Percentiles rank a stretch among this genome's conserved stretches.
phyloP scores from a whole-genome alignment of 2,329 filamentous ascomycete genomes.

The Claviceps capensis region DNA sequence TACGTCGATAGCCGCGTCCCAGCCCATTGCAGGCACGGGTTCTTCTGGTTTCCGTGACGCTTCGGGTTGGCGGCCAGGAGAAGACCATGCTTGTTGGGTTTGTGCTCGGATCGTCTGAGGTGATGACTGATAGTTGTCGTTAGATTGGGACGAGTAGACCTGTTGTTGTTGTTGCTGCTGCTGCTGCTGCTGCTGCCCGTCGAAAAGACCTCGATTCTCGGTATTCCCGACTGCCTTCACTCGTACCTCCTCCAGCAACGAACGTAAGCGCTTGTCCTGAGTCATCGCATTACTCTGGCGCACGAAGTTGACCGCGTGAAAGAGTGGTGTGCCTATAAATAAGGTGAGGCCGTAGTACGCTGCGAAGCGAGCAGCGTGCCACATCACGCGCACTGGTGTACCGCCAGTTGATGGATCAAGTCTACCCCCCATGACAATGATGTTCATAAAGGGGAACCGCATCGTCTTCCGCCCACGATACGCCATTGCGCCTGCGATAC shows the following conservation, averaged over 20 bases:
- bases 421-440: constrained; percentile 13
- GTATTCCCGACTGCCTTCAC: constrained; percentile 6
- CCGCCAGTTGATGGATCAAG: constrained; percentile 20
- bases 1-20: constrained; percentile 15
- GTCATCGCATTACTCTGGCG: constrained; percentile 11
- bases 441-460: constrained; percentile 27
- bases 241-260: constrained; percentile 11
- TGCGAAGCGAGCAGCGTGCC: constrained; percentile 24
- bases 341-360: constrained; percentile 18
- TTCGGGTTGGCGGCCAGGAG: constrained; percentile 5
- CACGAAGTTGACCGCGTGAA: constrained; percentile 17
- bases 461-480: constrained; percentile 19
- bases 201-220: too few relatives aligned
- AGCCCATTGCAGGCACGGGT: constrained; percentile 6
- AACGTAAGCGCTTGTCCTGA: constrained; percentile 17
- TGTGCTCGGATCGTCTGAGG: constrained; percentile 2
- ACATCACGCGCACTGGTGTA: constrained; percentile 13
- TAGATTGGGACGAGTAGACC: constrained; percentile 3
- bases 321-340: constrained; percentile 15
- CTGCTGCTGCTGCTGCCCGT: neutral
- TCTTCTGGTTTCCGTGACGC: constrained; percentile 3
- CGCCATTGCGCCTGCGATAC: constrained; percentile 13
- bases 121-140: constrained; percentile 2
- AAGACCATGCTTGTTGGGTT: constrained; percentile 8
- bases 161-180: constrained; percentile 7